These are phyloP conservation scores for Alternaria angustiovoidea DNA, from an alignment of 2,329 filamentous ascomycete genomes.

Conservation along the genomic window DNA sequence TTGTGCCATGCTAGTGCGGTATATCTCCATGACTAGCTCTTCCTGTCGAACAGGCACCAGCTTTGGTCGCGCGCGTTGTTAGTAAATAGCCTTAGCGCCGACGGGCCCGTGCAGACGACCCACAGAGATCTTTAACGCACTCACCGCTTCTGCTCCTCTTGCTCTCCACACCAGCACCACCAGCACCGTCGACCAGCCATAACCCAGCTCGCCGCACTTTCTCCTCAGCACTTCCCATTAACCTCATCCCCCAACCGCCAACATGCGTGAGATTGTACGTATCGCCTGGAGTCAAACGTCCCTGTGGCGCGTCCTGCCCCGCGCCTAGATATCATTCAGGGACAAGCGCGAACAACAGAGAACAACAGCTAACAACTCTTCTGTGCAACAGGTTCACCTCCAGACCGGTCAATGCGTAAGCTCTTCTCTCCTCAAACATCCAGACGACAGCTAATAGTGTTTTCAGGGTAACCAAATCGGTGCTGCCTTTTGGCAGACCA, in stretches of 20 bases:
- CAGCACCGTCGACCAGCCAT: slow-evolving; percentile 38
- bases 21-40: not conserved
- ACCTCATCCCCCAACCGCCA: slow-evolving; percentile 47
- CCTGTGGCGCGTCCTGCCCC: slow-evolving; percentile 56
- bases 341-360: slow-evolving; percentile 47
- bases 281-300: slow-evolving; percentile 38
- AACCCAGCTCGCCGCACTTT: slow-evolving; percentile 42
- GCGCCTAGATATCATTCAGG: slow-evolving; percentile 46
- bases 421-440: slow-evolving; percentile 35
- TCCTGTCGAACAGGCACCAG: not conserved
- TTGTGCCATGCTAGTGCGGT: not conserved
- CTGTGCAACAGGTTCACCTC: slow-evolving; percentile 84
- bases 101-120: slow-evolving; percentile 34
- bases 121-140: slow-evolving; percentile 36
- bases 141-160: slow-evolving; percentile 42
- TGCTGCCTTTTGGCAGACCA: slow-evolving; percentile 93
- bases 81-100: slow-evolving; percentile 28
- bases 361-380: slow-evolving; percentile 64
- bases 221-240: slow-evolving; percentile 38
- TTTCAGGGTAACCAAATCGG: slow-evolving; percentile 98
- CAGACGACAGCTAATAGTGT: slow-evolving; percentile 40
- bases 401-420: slow-evolving; percentile 99
- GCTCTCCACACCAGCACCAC: slow-evolving; percentile 44
- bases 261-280: slow-evolving; percentile 76
- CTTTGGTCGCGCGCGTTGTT: slow-evolving; percentile 27